These are phyloP conservation scores for Paxillus involutus DNA, from an alignment of 768 basidiomycete genomes.

Conservation along the genomic window DNA sequence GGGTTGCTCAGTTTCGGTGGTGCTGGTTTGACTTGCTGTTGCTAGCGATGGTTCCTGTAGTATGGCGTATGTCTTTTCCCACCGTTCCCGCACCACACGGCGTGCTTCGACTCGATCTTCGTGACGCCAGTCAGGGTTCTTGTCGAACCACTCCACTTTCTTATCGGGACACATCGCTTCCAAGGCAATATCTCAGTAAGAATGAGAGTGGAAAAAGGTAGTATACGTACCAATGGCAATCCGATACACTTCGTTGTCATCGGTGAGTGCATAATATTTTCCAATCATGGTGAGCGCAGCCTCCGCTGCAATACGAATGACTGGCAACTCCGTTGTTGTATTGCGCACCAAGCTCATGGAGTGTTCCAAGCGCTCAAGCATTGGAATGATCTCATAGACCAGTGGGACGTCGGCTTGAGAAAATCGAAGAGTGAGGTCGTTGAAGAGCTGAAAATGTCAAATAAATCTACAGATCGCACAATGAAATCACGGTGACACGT, in stretches of 20 bases:
- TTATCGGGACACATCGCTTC: slow-evolving; percentile 27
- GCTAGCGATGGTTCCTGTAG: neutral
- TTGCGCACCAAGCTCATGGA: slow-evolving; percentile 1
- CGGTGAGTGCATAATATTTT: slow-evolving; percentile 22
- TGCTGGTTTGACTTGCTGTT: too few species aligned
- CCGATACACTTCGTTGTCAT: slow-evolving; percentile 21
- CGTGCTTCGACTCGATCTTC: too few species aligned
- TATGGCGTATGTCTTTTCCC: neutral
- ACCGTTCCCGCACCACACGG: neutral
- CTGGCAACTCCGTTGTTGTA: neutral
- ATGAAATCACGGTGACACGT: too few species aligned
- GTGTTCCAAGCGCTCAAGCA: slow-evolving; percentile 13
- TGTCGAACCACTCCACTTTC: slow-evolving; percentile 20
- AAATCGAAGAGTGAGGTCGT: slow-evolving; percentile 24
- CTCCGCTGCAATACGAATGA: slow-evolving; percentile 12
- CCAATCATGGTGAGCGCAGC: slow-evolving; percentile 15
- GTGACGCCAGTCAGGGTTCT: slow-evolving; percentile 7
- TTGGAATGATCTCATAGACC: slow-evolving; percentile 12
- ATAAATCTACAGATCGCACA: neutral
- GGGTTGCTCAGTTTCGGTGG: too few species aligned
- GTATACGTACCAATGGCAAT: slow-evolving; percentile 19
- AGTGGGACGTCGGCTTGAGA: slow-evolving; percentile 17
- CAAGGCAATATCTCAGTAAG: neutral
- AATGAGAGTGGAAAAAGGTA: neutral
- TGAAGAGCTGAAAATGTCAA: slow-evolving; percentile 15